Conservation (phyloP, 2,329 filamentous ascomycete genomes). For the Magnaporthales sp. region DNA sequence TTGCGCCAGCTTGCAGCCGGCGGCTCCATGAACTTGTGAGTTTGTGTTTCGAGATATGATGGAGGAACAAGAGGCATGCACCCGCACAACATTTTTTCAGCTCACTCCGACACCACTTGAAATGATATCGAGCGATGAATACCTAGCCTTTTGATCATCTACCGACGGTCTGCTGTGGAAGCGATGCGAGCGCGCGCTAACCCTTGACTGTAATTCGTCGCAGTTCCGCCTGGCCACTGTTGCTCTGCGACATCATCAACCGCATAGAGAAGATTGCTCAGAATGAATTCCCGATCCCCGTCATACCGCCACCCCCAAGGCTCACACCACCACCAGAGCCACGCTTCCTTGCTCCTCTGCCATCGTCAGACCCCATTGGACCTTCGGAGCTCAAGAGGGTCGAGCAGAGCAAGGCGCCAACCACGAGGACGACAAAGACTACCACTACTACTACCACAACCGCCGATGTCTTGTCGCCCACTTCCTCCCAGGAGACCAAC, state of each 20-base stretch:
- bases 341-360: slow-evolving; percentile 34
- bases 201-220: neutral
- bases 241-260: slow-evolving; percentile 56
- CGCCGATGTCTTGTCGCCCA: slow-evolving; percentile 11
- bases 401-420: slow-evolving; percentile 16
- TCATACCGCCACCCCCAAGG: slow-evolving; percentile 35
- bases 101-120: no score
- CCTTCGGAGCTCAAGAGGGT: slow-evolving; percentile 24
- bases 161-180: neutral
- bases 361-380: slow-evolving; percentile 33
- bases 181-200: neutral
- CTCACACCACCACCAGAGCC: slow-evolving; percentile 29
- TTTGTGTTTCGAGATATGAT: slow-evolving; percentile 5
- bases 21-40: slow-evolving; percentile 47
- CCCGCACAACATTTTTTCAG: neutral
- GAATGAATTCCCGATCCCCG: slow-evolving; percentile 66
- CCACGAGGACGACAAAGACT: neutral
- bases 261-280: slow-evolving; percentile 69
- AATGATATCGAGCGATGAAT: neutral
- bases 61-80: no score
- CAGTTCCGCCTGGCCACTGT: slow-evolving; percentile 61
- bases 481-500: slow-evolving; percentile 48
- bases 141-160: neutral
- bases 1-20: slow-evolving; percentile 41
- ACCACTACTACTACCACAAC: slow-evolving; percentile 3